Evolutionary conservation across 2,329 filamentous ascomycete genomes (phyloP).

Genomic region (Beauveria sp.): DNA sequence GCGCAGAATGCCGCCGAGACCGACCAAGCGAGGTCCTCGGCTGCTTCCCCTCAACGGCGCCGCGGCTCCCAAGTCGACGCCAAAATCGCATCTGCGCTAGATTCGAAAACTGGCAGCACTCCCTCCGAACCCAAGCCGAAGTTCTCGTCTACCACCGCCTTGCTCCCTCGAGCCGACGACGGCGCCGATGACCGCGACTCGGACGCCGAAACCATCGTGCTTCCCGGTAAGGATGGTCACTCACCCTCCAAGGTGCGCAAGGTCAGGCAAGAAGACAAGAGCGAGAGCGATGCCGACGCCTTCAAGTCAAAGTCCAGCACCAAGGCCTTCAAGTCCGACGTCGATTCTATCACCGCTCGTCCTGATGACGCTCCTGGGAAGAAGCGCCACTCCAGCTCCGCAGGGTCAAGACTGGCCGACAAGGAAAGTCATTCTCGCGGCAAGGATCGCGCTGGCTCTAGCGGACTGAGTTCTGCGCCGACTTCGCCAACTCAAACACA

Average conservation of each 20-base stretch:
- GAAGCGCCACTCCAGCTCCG: constrained; percentile 34
- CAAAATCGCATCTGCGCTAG: constrained; percentile 1
- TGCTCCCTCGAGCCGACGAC: constrained; percentile 28
- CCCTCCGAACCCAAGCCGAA: constrained; percentile 15
- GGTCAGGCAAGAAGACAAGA: constrained; percentile 57
- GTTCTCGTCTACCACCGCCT: constrained; percentile 23
- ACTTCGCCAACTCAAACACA: constrained; percentile 42
- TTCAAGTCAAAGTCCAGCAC: constrained; percentile 25
- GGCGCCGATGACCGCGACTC: constrained; percentile 52
- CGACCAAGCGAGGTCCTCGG: constrained; percentile 51
- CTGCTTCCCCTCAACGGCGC: constrained; percentile 40
- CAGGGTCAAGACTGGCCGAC: constrained; percentile 24
- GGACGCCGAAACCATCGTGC: constrained; percentile 64
- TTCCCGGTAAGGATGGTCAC: constrained; percentile 56
- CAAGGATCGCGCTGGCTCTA: constrained; percentile 41
- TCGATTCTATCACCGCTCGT: constrained; percentile 25
- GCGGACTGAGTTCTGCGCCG: constrained; percentile 51
- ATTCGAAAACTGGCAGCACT: constrained; percentile 7
- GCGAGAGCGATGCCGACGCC: constrained; percentile 44
- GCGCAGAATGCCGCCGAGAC: constrained; percentile 59
- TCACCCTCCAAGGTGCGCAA: constrained; percentile 58
- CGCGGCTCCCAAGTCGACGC: constrained; percentile 10
- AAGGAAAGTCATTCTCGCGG: constrained; percentile 31
- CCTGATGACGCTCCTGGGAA: constrained; percentile 31
- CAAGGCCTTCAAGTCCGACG: constrained; percentile 25